Base-by-base conservation (phyloP, 2,329 filamentous ascomycete genomes). In the Elsinoe perseae region DNA sequence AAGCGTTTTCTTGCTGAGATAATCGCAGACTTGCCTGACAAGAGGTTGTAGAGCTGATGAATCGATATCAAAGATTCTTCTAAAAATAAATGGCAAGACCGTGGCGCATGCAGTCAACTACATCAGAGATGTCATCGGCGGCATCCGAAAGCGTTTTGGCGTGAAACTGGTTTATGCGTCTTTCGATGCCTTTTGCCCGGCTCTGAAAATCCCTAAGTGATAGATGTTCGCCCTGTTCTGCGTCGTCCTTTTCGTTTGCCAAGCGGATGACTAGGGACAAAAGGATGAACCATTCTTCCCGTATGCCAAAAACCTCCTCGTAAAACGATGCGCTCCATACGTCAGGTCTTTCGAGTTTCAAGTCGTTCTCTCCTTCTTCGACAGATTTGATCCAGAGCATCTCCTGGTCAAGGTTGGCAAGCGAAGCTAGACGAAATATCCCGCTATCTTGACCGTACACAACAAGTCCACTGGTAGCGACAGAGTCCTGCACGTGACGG, bases 341-440 rank as follows among this genome's bases (percentile, higher is more conserved):
- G 16, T 25, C 46, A 4, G 28, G 25, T 18, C 21, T 7, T 23
- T 50, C 46, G 10, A 50, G 46, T 30, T 50, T 20, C 3, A 50
- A 25, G 18, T 50, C 46, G 16, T 50, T 50, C 21, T 50, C 46
- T n/a, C 46, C 46, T 23, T 50, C 46, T 30, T 50, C 46, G 6
- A 5, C 8, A 12, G 46, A 50, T 20, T 50, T 50, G 25, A 50
- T 21, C 46, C 14, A 14, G 4, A 34, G 9, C 46, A 30, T 34
- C 16, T 50, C 25, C 30, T 30, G 9, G 30, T 50, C 46, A 6
- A 50, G 23, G 12, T 50, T 16, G 46, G 8, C 3, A 4, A 32
- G 21, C 8, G 6, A 9, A 16, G 46, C 21, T 5, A 34, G 23
- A 9, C 28, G 10, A 25, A 50, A 50, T 5, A 16, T 4, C 4